Evolutionary conservation across 495 filamentous ascomycete species (phyloP), one percentile per base, ranked within the genome.

Genomic region (Penicillium ucsense): DNA sequence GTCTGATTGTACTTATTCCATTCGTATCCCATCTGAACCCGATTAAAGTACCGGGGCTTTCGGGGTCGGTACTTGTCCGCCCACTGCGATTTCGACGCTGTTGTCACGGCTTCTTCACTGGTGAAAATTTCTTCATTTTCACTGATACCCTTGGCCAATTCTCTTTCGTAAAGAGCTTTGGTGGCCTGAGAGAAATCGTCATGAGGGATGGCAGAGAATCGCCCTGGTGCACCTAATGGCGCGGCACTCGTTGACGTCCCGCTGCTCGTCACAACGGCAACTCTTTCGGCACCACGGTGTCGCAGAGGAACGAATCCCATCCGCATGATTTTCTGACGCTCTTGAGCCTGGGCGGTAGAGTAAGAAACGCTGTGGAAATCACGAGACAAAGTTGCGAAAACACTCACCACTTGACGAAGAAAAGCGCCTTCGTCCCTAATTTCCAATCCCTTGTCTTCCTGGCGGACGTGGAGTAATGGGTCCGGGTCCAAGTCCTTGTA

Each of bases 1-100:
- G 92, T 99, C 66, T 99, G 92, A 57, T 99, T 99, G 74, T 99
- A 99, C 62, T 99, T 99, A 64, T 99, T 99, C 92, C 92, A 99
- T 62, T 99, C 92, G 66, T 96, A 99, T 36, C 92, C 92, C 88
- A 95, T 97, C 66, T 95, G 89, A 36, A 96, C 90, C 20, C 92
- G 83, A 61, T 97, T 97, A 76, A 99, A 97, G 68, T 97, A 97
- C 31, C 87, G 79, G 7, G 92, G 94, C 68, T 97, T 96, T 43
- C 92, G 78, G 27, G 94, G 91, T 10, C 89, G 81, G 59, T 95
- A 85, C 64, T 94, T 94, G 61, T 80, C 77, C 10, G 89, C 86
- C 92, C 92, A 99, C 53, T 82, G 79, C 4, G 88, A 82, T 50
- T 80, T 82, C 5, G 71, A 67, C 34, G 75, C 70, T 8, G 82